A percentile compares a stretch with the other conserved stretches of the same genome.
These are phyloP conservation scores for Colletotrichum kahawae DNA, from an alignment of 2,329 filamentous ascomycete species.

Conservation along the genomic window DNA sequence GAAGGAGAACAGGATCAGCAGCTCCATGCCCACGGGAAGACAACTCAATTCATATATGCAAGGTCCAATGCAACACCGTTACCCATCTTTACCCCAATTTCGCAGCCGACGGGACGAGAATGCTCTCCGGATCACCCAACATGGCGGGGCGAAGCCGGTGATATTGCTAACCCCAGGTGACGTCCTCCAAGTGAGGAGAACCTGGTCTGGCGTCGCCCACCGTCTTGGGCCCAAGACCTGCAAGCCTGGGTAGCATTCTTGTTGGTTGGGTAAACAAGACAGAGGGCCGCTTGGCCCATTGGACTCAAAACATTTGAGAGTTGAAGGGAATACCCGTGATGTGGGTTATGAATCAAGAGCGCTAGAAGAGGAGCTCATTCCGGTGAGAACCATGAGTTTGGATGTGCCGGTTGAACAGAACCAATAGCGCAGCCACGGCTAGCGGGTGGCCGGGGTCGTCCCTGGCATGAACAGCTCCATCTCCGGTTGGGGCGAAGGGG, in stretches of 20 bases:
- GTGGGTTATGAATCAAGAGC: neutral
- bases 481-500: neutral
- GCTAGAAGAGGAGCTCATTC: conserved; percentile 2
- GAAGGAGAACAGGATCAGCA: neutral
- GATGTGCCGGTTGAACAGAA: neutral
- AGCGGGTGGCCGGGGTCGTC: neutral
- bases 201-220: neutral
- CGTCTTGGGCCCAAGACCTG: conserved; percentile 10
- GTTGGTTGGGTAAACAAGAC: neutral
- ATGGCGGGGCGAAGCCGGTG: neutral
- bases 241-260: neutral
- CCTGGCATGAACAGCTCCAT: conserved; percentile 1
- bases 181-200: conserved; percentile 17
- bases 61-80: conserved; percentile 3
- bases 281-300: neutral
- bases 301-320: neutral
- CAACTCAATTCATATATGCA: conserved; percentile 19
- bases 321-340: neutral
- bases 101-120: neutral
- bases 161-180: neutral
- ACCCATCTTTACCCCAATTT: conserved; percentile 1
- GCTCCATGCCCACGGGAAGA: neutral
- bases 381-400: neutral
- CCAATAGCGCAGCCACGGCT: conserved; percentile 3
- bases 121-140: neutral